Percentiles rank a stretch among this genome's conserved stretches.
phyloP scores from a whole-genome alignment of 1,284 basidiomycete species.

The Ustilago lituana region DNA sequence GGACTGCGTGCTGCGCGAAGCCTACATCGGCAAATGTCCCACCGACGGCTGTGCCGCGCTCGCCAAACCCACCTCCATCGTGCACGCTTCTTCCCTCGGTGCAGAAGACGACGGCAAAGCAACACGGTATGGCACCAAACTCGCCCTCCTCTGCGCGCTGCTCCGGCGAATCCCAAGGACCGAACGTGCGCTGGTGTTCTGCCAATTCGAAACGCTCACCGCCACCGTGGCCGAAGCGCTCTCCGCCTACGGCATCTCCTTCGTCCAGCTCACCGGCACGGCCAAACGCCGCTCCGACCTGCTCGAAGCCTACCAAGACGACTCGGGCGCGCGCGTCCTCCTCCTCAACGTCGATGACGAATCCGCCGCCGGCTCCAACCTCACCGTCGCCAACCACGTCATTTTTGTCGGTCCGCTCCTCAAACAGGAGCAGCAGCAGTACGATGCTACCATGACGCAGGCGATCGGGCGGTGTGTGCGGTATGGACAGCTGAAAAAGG shows the following conservation, averaged over 20 bases:
- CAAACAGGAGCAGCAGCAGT: conserved; percentile 72
- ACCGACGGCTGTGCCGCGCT: conserved; percentile 47
- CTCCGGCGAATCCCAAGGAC: conserved; percentile 81
- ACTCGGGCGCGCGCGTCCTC: conserved; percentile 76
- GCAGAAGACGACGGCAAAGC: conserved; percentile 71
- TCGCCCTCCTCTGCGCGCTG: conserved; percentile 82
- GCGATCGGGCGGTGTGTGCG: conserved; percentile 51
- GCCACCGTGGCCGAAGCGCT: conserved; percentile 88
- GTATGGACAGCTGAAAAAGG: conserved; percentile 55
- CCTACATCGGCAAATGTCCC: conserved; percentile 52
- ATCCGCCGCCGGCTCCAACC: conserved; percentile 88
- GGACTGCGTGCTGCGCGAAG: conserved; percentile 47
- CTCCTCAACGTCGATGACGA: conserved; percentile 92
- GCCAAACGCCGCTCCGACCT: conserved; percentile 68
- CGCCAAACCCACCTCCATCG: conserved; percentile 48
- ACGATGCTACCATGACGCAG: conserved; percentile 55
- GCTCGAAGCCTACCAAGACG: conserved; percentile 74
- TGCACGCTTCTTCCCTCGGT: conserved; percentile 47
- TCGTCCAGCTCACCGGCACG: conserved; percentile 82
- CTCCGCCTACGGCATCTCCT: conserved; percentile 76
- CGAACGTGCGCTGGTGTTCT: conserved; percentile 87
- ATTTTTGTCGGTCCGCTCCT: conserved; percentile 92
- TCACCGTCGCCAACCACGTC: conserved; percentile 92
- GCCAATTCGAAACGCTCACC: conserved; percentile 92
- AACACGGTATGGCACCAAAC: conserved; percentile 81